A percentile compares a stretch with the other conserved stretches of the same genome.
These are phyloP conservation scores for Aspergillus carlsbadensis DNA, from an alignment of 495 filamentous ascomycete species.

Conservation along the genomic window DNA sequence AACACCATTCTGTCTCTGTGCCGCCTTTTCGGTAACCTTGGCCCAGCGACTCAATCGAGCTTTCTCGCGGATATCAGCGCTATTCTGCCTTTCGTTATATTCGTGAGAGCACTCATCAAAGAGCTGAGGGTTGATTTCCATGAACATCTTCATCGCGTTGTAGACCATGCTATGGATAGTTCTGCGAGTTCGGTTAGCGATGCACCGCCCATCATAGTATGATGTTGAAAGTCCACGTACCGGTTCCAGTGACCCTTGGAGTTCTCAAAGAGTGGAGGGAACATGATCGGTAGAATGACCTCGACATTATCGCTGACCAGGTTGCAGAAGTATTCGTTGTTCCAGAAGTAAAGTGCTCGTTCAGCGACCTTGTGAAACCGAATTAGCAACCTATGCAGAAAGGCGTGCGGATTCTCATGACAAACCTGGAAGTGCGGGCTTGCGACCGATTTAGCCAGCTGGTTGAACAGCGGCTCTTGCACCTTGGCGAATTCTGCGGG, in stretches of 20 bases:
- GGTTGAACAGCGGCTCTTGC: conserved; percentile 94
- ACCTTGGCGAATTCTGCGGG: conserved; percentile 98
- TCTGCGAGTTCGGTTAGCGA: conserved; percentile 45
- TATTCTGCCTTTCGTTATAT: conserved; percentile 95
- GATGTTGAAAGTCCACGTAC: conserved; percentile 46
- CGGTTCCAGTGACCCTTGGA: conserved; percentile 99
- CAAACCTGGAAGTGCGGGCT: conserved; percentile 95
- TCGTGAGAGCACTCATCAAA: conserved; percentile 99
- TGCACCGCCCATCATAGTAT: not conserved
- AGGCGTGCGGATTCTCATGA: not conserved
- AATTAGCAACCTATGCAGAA: not conserved
- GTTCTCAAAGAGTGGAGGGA: conserved; percentile 97
- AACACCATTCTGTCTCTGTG: conserved; percentile 58
- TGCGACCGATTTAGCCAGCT: conserved; percentile 95
- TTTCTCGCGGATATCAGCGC: conserved; percentile 72
- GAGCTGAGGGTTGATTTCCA: conserved; percentile 98
- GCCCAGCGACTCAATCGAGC: conserved; percentile 84
- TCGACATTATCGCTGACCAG: conserved; percentile 98
- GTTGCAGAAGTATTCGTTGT: conserved; percentile 99
- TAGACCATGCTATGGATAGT: conserved; percentile 99
- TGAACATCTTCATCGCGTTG: conserved; percentile 99
- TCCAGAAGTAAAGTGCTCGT: conserved; percentile 98
- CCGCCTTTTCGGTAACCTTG: conserved; percentile 75
- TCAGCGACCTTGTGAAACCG: conserved; percentile 71
- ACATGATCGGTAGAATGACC: conserved; percentile 98